These are phyloP conservation scores for Scedosporium dehoogii DNA, from an alignment of 2,329 filamentous ascomycete species.

Conservation along the genomic window DNA sequence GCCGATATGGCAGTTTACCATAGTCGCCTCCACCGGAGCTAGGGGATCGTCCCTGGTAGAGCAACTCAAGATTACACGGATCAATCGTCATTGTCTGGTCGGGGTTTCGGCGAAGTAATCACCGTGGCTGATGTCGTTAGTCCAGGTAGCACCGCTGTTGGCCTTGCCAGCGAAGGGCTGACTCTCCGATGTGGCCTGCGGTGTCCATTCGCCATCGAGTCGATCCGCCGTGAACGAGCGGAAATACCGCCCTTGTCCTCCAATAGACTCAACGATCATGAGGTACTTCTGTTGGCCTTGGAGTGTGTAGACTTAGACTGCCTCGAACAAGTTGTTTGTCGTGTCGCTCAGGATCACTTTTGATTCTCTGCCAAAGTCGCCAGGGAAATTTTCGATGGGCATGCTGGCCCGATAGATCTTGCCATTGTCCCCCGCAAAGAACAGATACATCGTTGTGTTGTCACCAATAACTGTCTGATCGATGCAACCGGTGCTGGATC, in stretches of 20 bases:
- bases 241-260: constrained; percentile 50
- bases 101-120: constrained; percentile 45
- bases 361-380: constrained; percentile 42
- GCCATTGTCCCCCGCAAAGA: constrained; percentile 59
- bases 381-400: constrained; percentile 52
- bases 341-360: constrained; percentile 42
- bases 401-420: constrained; percentile 55
- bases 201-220: constrained; percentile 47
- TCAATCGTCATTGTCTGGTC: constrained; percentile 56
- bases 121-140: constrained; percentile 57
- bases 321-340: constrained; percentile 51
- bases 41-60: constrained; percentile 50
- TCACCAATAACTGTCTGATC: constrained; percentile 58
- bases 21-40: constrained; percentile 35
- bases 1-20: constrained; percentile 40
- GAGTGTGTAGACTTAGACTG: constrained; percentile 56
- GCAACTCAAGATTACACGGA: constrained; percentile 52
- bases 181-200: constrained; percentile 43
- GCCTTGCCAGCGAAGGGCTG: constrained; percentile 58
- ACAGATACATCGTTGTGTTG: constrained; percentile 51
- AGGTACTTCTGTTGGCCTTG: constrained; percentile 46
- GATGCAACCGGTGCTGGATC: constrained; percentile 43
- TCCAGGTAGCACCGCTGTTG: constrained; percentile 56
- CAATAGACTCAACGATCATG: constrained; percentile 58
- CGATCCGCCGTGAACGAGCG: constrained; percentile 53